Conservation (phyloP, 163 green algal species). For the Volvox carteri region DNA sequence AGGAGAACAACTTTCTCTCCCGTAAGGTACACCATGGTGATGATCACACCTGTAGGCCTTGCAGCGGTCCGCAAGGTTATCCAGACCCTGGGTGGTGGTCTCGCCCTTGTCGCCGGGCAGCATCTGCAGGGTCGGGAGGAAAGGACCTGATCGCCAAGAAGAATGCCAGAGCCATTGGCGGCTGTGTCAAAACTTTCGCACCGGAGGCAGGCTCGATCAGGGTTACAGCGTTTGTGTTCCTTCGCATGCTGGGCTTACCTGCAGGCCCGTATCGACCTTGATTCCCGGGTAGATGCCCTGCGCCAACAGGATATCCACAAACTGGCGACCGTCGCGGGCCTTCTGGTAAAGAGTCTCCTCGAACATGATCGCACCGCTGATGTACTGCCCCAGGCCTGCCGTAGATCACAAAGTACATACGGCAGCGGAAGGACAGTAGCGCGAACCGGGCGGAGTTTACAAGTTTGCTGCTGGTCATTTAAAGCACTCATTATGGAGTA, state of each 20-base stretch:
- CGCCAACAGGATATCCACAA: constrained; percentile 79
- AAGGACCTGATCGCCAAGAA: neutral
- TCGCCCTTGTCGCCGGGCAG: constrained; percentile 84
- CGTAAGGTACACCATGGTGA: too few species aligned
- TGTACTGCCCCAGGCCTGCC: constrained; percentile 66
- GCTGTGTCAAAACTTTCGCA: too few species aligned
- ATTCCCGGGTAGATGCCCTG: constrained; percentile 86
- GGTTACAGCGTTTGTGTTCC: too few species aligned
- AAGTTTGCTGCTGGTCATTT: neutral
- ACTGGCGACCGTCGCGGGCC: constrained; percentile 73
- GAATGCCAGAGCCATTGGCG: neutral
- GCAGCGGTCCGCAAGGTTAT: constrained; percentile 83
- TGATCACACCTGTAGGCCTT: constrained; percentile 72
- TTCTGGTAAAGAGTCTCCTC: constrained; percentile 85
- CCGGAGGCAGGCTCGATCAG: too few species aligned
- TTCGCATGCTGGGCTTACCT: neutral
- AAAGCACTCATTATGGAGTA: neutral
- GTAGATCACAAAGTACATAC: neutral
- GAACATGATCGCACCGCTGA: constrained; percentile 89
- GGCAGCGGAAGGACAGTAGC: neutral
- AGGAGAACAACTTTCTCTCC: too few species aligned
- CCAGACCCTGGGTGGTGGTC: constrained; percentile 86
- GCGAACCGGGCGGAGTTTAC: neutral
- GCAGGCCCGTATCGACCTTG: constrained; percentile 87
- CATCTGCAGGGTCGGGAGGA: constrained; percentile 70